These are phyloP conservation scores for Pseudonitzschia multiseries DNA, from an alignment of 108 stramenopile species.

Conservation along the genomic window DNA sequence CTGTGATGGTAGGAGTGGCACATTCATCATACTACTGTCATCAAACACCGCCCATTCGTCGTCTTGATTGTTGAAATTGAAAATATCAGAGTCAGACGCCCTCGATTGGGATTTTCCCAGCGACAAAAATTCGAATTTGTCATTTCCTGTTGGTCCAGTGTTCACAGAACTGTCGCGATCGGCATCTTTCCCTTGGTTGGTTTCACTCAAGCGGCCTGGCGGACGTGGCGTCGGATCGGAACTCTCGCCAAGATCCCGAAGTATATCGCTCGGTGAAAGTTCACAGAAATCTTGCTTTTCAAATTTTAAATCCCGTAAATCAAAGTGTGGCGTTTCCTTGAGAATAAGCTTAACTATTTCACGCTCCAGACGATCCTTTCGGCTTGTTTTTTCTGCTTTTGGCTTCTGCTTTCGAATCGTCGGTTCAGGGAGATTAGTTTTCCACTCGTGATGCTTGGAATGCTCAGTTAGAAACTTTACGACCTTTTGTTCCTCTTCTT, in stretches of 20 bases:
- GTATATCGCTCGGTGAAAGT: slow-evolving; percentile 4
- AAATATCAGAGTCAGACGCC: background rate
- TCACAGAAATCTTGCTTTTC: background rate
- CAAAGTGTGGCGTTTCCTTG: background rate
- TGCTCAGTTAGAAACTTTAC: background rate
- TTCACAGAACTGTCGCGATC: background rate
- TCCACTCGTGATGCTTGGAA: background rate
- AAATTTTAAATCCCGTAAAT: background rate
- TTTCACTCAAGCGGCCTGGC: background rate
- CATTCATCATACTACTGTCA: slow-evolving; percentile 5
- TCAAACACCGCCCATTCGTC: slow-evolving; percentile 18
- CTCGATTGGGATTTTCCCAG: background rate
- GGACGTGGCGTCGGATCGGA: background rate
- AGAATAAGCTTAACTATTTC: slow-evolving; percentile 28
- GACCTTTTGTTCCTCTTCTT: background rate
- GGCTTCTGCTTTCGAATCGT: slow-evolving; percentile 1
- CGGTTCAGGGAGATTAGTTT: background rate
- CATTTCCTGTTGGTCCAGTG: background rate
- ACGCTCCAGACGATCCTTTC: slow-evolving; percentile 30
- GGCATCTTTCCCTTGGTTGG: background rate
- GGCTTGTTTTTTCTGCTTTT: slow-evolving; percentile 5
- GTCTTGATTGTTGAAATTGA: background rate
- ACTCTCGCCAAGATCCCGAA: slow-evolving; percentile 2
- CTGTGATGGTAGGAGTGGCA: background rate
- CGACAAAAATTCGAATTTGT: background rate